Percentiles rank a stretch among this genome's conserved stretches.
Conservation (phyloP, 23 red algal genomes). For the Gracilaria gracilis region DNA sequence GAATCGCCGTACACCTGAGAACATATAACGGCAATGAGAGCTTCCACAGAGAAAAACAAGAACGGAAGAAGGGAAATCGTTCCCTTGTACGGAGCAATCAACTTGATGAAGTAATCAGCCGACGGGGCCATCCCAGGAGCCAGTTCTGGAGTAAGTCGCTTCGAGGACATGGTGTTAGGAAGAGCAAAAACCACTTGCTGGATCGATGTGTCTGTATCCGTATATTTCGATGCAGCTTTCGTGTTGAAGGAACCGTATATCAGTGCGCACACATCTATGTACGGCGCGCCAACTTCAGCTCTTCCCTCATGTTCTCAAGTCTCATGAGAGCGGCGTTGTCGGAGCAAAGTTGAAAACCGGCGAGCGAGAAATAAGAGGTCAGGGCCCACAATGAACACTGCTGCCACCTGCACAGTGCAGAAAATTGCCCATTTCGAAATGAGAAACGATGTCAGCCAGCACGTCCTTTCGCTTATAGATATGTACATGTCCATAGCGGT, state of each 20-base stretch:
- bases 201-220: no score
- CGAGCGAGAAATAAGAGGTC: background rate
- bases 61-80: constrained; percentile 22
- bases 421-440: constrained; percentile 5
- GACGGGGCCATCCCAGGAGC: constrained; percentile 42
- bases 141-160: constrained; percentile 38
- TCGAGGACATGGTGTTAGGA: constrained; percentile 5
- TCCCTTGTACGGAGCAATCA: constrained; percentile 20
- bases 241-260: background rate
- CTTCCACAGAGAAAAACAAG: constrained; percentile 29
- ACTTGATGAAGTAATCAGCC: constrained; percentile 31
- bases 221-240: no score
- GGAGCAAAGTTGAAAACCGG: background rate
- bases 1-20: constrained; percentile 17
- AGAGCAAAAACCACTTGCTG: no score
- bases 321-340: background rate
- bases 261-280: background rate
- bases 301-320: background rate
- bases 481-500: no score
- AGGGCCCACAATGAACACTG: background rate
- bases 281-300: no score
- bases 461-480: no score
- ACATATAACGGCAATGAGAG: constrained; percentile 28
- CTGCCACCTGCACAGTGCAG: background rate
- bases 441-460: background rate